Evolutionary conservation across 176 grass and related monocot genomes (phyloP), one percentile per base, ranked within the genome.

Genomic region (Elymus sibiricus): DNA sequence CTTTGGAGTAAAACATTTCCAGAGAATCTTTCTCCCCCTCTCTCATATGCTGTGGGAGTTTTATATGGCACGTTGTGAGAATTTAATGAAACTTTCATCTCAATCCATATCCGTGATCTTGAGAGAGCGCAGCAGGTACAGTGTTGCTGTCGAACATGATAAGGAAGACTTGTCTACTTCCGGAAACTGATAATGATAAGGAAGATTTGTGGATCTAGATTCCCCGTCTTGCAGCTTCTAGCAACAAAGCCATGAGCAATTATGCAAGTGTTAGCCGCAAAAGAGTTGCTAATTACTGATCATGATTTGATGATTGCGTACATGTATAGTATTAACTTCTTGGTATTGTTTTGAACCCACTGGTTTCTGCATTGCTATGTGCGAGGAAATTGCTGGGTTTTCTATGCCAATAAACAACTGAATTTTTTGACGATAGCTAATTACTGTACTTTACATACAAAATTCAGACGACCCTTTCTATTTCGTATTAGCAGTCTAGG

Each of bases 1-100:
- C 65, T 65, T 79, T 87, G 89, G 85, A 90, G 89, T 90, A 90
- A 87, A 90, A 90, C 84, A 87, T 79, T 87, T 87, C 84, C 89
- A 79, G 4, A 19, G 84, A 87, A 90, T 90, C 65, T 65, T 55
- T 35, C 64, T 8, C 4, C 58, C 8, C 6, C n/a, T 61, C 37
- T 9, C 28, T 10, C 9, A 89, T 75, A 89, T 79, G 17, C 31
- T 84, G 65, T 37, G 3, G 42, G 32, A 27, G 64, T 72, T 74
- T 74, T 35, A 6, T 60, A 90, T 84, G 35, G 24, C 80, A 79
- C 37, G 26, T 60, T 87, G 49, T 13, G 16, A 19, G 5, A 61
- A 24, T 89, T 58, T 34, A 81, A 25, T 84, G 24, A 70, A 82
- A 75, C 82, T 85, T 85, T 5, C 44, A 31, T 35, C 80, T 62